These are phyloP conservation scores for Cruciata laevipes DNA, from an alignment of 257 asterid genomes.

Conservation along the genomic window DNA sequence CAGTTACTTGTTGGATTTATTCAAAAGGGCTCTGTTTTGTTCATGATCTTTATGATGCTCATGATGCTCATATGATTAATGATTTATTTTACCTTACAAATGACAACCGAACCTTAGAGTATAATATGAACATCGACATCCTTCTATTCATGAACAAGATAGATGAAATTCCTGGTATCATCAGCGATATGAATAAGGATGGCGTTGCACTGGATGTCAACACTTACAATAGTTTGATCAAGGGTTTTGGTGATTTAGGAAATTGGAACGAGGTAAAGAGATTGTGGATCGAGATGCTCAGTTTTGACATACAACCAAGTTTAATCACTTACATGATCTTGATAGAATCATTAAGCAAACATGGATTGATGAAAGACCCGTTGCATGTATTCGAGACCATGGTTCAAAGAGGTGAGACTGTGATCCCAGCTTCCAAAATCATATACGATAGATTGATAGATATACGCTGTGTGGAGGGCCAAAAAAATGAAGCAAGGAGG, in stretches of 20 bases:
- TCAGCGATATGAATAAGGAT: conserved; percentile 16
- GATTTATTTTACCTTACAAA: background rate
- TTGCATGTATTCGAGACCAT: background rate
- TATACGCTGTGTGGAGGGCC: background rate
- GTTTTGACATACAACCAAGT: background rate
- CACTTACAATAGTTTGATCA: background rate
- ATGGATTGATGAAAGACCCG: background rate
- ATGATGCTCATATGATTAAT: no score
- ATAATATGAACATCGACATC: no score
- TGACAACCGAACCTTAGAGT: background rate
- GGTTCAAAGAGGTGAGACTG: background rate
- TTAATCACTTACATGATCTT: background rate
- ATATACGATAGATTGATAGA: background rate
- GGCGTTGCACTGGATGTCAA: conserved; percentile 14
- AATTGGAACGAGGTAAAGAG: background rate
- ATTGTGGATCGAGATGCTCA: background rate
- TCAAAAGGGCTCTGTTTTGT: conserved; percentile 15
- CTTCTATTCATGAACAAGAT: background rate
- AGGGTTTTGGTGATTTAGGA: background rate
- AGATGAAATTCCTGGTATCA: conserved; percentile 17
- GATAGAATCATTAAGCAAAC: background rate
- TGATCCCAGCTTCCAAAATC: background rate
- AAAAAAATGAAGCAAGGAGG: background rate
- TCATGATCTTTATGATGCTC: no score
- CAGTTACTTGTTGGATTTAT: conserved; percentile 1